A percentile compares a stretch with the other conserved stretches of the same genome.
Evolutionary conservation across 257 asterid species (phyloP).

Genomic region (Orobanche coerulescens): DNA sequence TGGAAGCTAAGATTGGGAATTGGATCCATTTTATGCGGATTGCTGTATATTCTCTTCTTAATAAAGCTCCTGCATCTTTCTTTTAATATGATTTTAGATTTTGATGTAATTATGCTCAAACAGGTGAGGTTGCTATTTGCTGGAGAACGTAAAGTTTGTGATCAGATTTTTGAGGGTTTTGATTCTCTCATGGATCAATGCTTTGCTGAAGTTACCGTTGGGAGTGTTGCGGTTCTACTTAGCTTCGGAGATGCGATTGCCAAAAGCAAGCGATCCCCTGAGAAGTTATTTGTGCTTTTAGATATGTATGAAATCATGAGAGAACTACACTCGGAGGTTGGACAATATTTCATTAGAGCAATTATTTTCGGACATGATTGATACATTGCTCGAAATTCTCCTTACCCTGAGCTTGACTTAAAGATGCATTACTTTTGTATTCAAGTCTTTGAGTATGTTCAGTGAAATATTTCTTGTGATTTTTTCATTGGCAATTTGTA

Average conservation of each 20-base stretch:
- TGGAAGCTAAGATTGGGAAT: conserved; percentile 97
- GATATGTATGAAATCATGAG: conserved; percentile 99
- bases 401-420: conserved; percentile 4
- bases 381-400: conserved; percentile 3
- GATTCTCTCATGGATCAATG: conserved; percentile 83
- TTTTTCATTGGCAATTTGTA: neutral
- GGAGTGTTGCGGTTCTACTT: conserved; percentile 87
- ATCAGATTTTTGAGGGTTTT: conserved; percentile 83
- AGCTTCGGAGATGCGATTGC: conserved; percentile 99
- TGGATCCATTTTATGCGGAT: conserved; percentile 99
- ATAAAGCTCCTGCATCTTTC: conserved; percentile 1
- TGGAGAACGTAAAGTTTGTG: conserved; percentile 96
- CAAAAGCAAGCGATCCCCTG: conserved; percentile 97
- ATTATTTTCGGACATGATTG: neutral
- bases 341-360: conserved; percentile 13
- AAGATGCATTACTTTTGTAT: conserved; percentile 1
- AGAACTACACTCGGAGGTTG: conserved; percentile 92
- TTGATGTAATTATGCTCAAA: conserved; percentile 25
- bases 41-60: conserved; percentile 53
- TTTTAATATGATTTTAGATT: conserved; percentile 13
- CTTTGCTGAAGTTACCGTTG: conserved; percentile 85
- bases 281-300: conserved; percentile 88
- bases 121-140: conserved; percentile 94
- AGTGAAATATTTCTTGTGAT: neutral
- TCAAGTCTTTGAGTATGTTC: neutral